Percentiles rank a stretch among this genome's conserved stretches.
Evolutionary conservation across 2,329 filamentous ascomycete species (phyloP).

Genomic region (Phaeosphaeria sp.): DNA sequence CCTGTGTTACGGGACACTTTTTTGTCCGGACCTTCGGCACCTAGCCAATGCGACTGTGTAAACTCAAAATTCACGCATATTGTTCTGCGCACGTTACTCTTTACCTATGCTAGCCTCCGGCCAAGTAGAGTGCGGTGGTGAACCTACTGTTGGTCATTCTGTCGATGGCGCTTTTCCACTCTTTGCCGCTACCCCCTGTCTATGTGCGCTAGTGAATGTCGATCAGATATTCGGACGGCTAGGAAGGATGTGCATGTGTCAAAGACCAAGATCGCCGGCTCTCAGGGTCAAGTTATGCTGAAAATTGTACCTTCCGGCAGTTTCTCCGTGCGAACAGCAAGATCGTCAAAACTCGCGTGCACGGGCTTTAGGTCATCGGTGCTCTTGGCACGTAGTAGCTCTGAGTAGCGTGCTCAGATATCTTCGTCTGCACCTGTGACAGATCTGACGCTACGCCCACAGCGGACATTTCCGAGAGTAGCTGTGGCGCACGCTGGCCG

Average conservation of each 20-base stretch:
- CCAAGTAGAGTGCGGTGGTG: conserved; percentile 1
- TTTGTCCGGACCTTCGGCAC: background rate
- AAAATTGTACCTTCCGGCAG: conserved; percentile 11
- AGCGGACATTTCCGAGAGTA: background rate
- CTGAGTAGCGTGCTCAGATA: conserved; percentile 2
- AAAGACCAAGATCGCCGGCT: conserved; percentile 7
- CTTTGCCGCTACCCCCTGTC: conserved; percentile 8
- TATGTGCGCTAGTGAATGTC: conserved; percentile 1
- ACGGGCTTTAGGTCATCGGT: background rate
- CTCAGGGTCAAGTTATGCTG: conserved; percentile 8
- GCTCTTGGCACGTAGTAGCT: conserved; percentile 1
- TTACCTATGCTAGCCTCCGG: conserved; percentile 2
- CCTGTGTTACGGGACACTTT: background rate
- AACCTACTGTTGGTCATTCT: conserved; percentile 10
- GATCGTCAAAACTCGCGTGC: conserved; percentile 7
- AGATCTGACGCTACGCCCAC: background rate
- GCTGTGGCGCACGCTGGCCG: background rate
- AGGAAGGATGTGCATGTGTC: conserved; percentile 4
- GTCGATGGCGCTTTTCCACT: conserved; percentile 1
- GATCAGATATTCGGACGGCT: conserved; percentile 1
- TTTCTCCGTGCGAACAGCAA: conserved; percentile 10
- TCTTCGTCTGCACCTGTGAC: background rate
- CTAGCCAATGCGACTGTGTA: background rate
- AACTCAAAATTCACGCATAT: background rate
- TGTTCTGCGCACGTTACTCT: background rate